Evolutionary conservation across 495 filamentous ascomycete genomes (phyloP).

Genomic region (Aspergillus campestris): DNA sequence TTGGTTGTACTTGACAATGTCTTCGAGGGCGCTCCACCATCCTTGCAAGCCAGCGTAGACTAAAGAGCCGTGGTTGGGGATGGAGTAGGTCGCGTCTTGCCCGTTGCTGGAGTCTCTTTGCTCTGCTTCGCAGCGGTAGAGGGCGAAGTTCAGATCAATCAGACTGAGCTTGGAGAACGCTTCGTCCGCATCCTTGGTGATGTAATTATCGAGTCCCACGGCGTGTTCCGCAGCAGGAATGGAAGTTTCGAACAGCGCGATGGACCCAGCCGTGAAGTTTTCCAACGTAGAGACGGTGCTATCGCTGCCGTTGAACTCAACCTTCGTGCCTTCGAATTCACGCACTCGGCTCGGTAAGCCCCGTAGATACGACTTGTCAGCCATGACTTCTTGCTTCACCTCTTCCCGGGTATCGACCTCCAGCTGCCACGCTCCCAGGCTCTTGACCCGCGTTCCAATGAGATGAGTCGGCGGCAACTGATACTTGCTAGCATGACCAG

Average conservation of each 20-base stretch:
- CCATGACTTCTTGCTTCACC: conserved; percentile 51
- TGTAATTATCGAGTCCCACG: conserved; percentile 69
- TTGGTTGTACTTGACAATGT: conserved; percentile 81
- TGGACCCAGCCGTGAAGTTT: conserved; percentile 81
- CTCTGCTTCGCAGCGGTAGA: conserved; percentile 90
- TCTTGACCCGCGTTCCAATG: conserved; percentile 62
- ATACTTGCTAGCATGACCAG: conserved; percentile 72
- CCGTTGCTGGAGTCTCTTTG: conserved; percentile 74
- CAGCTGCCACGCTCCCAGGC: conserved; percentile 81
- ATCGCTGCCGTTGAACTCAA: conserved; percentile 59
- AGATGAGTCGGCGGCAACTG: conserved; percentile 69
- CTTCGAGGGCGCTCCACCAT: conserved; percentile 90
- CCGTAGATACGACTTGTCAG: conserved; percentile 60
- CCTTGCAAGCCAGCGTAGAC: conserved; percentile 97
- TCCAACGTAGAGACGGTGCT: conserved; percentile 77
- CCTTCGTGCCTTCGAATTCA: conserved; percentile 57
- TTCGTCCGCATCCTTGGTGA: conserved; percentile 70
- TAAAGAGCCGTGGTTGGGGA: conserved; percentile 73
- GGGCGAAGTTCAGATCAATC: conserved; percentile 80
- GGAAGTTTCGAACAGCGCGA: conserved; percentile 92
- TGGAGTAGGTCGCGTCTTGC: conserved; percentile 76
- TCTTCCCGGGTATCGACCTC: conserved; percentile 67
- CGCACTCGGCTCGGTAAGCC: conserved; percentile 76
- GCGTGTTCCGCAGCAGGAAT: conserved; percentile 77
- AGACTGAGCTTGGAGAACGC: conserved; percentile 68